These are phyloP conservation scores for Aspergillus transmontanensis DNA, from an alignment of 2,329 filamentous ascomycete genomes.

Conservation along the genomic window DNA sequence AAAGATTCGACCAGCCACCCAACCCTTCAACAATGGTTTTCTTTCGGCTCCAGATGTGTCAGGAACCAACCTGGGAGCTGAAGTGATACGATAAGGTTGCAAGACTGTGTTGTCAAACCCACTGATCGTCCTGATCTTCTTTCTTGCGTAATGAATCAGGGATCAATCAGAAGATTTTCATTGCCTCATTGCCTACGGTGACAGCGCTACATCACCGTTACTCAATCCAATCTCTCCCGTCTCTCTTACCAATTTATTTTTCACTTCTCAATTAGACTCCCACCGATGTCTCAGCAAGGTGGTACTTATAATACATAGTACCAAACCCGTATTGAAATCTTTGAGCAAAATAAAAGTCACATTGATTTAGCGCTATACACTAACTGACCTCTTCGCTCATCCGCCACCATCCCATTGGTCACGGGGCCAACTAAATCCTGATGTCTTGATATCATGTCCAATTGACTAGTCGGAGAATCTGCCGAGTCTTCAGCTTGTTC, in stretches of 20 bases:
- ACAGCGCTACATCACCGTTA: background rate
- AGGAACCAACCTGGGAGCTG: background rate
- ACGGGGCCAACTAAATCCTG: background rate
- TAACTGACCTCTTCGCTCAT: background rate
- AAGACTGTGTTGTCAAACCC: conserved; percentile 1
- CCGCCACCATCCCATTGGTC: background rate
- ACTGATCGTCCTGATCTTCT: background rate
- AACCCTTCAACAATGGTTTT: conserved; percentile 4
- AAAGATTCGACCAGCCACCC: conserved; percentile 12
- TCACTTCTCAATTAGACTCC: background rate
- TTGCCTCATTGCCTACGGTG: background rate
- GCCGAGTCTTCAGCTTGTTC: background rate
- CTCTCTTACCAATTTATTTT: background rate
- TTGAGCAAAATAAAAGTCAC: background rate
- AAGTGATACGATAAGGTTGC: background rate
- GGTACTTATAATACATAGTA: background rate
- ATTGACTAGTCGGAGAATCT: background rate
- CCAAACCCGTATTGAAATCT: background rate
- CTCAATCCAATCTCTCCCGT: background rate
- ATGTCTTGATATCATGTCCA: background rate
- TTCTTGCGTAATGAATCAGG: conserved; percentile 1
- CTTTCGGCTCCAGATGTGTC: background rate
- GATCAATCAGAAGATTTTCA: background rate
- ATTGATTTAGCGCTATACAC: background rate
- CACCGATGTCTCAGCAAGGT: background rate